Evolutionary conservation across 148 eudicot species (phyloP).

Genomic region (Limonium bicolor): DNA sequence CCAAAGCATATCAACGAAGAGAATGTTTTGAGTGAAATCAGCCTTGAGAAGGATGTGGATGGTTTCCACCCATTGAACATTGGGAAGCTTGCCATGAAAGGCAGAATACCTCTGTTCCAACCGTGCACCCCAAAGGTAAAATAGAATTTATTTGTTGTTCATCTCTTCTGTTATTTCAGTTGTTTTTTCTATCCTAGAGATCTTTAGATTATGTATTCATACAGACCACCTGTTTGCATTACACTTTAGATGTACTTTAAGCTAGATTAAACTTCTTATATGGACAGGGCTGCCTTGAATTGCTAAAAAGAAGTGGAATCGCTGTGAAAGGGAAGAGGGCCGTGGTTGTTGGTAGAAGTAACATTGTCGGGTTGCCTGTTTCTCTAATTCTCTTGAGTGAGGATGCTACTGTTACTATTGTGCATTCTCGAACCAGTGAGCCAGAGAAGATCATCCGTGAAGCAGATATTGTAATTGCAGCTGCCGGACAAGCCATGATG

Average conservation of each 20-base stretch:
- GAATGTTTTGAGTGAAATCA: constrained; percentile 58
- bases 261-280: not conserved
- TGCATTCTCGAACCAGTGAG: constrained; percentile 75
- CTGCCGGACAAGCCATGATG: constrained; percentile 96
- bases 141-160: too few species aligned
- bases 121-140: constrained; percentile 98
- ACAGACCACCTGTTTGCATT: not conserved
- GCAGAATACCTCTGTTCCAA: constrained; percentile 87
- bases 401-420: constrained; percentile 82
- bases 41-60: constrained; percentile 93
- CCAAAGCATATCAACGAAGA: constrained; percentile 96
- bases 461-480: constrained; percentile 91
- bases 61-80: constrained; percentile 99
- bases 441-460: constrained; percentile 68
- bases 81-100: constrained; percentile 99
- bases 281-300: constrained; percentile 33
- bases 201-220: not conserved
- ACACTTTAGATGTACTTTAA: not conserved
- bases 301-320: constrained; percentile 45
- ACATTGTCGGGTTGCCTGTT: constrained; percentile 80
- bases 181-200: not conserved
- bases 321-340: constrained; percentile 74
- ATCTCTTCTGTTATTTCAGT: not conserved
- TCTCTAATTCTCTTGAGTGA: constrained; percentile 73
- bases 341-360: constrained; percentile 95